Conservation (phyloP, 768 basidiomycete species). For the Trametes cinnabarina region DNA sequence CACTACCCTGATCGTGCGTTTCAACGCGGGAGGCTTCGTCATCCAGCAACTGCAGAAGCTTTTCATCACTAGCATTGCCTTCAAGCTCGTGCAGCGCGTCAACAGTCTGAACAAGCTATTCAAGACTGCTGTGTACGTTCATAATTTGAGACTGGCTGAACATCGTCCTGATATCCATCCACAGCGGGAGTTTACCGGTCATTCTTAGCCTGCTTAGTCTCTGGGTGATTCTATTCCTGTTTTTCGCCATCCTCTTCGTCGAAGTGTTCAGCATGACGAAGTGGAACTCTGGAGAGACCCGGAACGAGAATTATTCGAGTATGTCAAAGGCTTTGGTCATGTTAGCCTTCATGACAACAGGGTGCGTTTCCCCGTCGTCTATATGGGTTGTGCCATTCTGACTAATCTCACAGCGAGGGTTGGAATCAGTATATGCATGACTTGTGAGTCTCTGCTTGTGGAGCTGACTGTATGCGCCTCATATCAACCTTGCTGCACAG, state of each 20-base stretch:
- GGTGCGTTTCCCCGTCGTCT: constrained; percentile 48
- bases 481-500: constrained; percentile 54
- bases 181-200: constrained; percentile 79
- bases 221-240: constrained; percentile 88
- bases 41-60: constrained; percentile 78
- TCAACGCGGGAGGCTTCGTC: constrained; percentile 47
- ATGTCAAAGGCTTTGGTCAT: constrained; percentile 82
- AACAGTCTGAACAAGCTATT: constrained; percentile 91
- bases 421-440: constrained; percentile 99
- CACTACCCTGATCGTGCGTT: constrained; percentile 73
- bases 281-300: constrained; percentile 68
- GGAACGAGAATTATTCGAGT: constrained; percentile 74
- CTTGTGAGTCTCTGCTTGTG: constrained; percentile 52
- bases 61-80: constrained; percentile 88
- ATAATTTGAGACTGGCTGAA: not conserved
- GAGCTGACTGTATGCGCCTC: not conserved
- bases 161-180: not conserved
- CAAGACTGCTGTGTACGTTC: constrained; percentile 87
- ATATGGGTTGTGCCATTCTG: not conserved
- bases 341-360: constrained; percentile 90
- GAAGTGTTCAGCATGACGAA: constrained; percentile 93
- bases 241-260: constrained; percentile 84
- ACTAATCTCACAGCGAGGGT: constrained; percentile 54
- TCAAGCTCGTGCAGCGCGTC: constrained; percentile 90
- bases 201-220: constrained; percentile 82